Conservation (phyloP, 805 yeast genomes). For the Lipomyces chichibuensis region DNA sequence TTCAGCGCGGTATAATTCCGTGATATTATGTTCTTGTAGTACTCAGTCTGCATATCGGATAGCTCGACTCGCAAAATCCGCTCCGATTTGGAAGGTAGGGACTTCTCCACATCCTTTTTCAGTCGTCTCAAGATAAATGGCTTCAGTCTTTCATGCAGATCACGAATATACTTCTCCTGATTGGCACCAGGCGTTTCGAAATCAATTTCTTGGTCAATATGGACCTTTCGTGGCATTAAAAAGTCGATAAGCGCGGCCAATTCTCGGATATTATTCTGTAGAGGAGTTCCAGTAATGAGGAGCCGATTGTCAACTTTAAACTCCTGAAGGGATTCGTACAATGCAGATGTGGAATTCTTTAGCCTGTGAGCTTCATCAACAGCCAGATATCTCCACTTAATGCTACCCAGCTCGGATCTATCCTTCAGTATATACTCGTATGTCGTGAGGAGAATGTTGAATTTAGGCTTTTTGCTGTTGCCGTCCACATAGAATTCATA, state of each 20-base stretch:
- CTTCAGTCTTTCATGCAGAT: slow-evolving; percentile 78
- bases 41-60: slow-evolving; percentile 92
- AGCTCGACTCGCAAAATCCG: slow-evolving; percentile 92
- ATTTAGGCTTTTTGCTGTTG: slow-evolving; percentile 70
- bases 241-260: slow-evolving; percentile 93
- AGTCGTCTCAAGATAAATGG: slow-evolving; percentile 92
- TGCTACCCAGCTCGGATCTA: slow-evolving; percentile 71
- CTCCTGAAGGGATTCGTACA: slow-evolving; percentile 82
- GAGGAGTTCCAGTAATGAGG: slow-evolving; percentile 95
- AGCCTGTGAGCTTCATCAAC: slow-evolving; percentile 98
- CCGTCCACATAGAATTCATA: slow-evolving; percentile 74
- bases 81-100: slow-evolving; percentile 93
- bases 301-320: slow-evolving; percentile 83
- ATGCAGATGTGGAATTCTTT: slow-evolving; percentile 89
- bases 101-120: slow-evolving; percentile 96
- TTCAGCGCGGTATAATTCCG: slow-evolving; percentile 90
- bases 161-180: slow-evolving; percentile 87
- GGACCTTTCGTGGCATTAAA: slow-evolving; percentile 91
- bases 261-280: slow-evolving; percentile 94
- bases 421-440: slow-evolving; percentile 96
- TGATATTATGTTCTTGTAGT: slow-evolving; percentile 90
- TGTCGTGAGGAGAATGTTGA: slow-evolving; percentile 90
- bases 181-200: slow-evolving; percentile 84
- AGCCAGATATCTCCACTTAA: slow-evolving; percentile 95
- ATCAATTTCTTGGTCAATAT: slow-evolving; percentile 92